Conservation (phyloP, 306 rosid species). For the Pterocarpus santalinus region DNA sequence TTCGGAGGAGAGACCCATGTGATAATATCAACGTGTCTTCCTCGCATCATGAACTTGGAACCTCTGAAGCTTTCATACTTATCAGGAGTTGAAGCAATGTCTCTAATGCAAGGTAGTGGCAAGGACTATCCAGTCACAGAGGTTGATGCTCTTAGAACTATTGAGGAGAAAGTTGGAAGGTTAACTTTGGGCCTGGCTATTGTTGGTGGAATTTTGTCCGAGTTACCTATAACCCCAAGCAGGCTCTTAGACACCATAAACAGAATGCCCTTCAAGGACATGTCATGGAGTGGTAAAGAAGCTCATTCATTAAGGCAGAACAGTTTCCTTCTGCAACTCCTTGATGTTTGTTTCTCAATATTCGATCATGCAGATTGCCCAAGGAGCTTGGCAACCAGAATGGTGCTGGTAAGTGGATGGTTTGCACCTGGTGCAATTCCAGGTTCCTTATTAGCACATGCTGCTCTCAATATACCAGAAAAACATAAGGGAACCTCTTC, state of each 20-base stretch:
- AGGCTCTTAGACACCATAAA: conserved; percentile 85
- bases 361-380: conserved; percentile 93
- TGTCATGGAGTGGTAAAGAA: conserved; percentile 74
- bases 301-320: conserved; percentile 66
- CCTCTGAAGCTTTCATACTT: conserved; percentile 82
- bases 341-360: conserved; percentile 90
- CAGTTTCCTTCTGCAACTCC: conserved; percentile 80
- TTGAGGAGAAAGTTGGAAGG: conserved; percentile 86
- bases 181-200: conserved; percentile 84
- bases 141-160: conserved; percentile 74
- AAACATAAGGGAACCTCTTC: conserved; percentile 57
- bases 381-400: conserved; percentile 82
- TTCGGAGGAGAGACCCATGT: conserved; percentile 90
- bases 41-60: conserved; percentile 82
- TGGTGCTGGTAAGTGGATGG: conserved; percentile 91
- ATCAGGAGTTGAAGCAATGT: conserved; percentile 90
- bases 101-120: conserved; percentile 74
- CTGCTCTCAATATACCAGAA: conserved; percentile 79
- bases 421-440: conserved; percentile 85
- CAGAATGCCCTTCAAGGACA: conserved; percentile 86
- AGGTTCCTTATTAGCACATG: conserved; percentile 65
- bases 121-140: conserved; percentile 80
- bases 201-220: conserved; percentile 78
- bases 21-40: conserved; percentile 82
- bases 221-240: conserved; percentile 89